phyloP scores from a whole-genome alignment of 1,139 yeast genomes.

The Taphrina flavorubra region DNA sequence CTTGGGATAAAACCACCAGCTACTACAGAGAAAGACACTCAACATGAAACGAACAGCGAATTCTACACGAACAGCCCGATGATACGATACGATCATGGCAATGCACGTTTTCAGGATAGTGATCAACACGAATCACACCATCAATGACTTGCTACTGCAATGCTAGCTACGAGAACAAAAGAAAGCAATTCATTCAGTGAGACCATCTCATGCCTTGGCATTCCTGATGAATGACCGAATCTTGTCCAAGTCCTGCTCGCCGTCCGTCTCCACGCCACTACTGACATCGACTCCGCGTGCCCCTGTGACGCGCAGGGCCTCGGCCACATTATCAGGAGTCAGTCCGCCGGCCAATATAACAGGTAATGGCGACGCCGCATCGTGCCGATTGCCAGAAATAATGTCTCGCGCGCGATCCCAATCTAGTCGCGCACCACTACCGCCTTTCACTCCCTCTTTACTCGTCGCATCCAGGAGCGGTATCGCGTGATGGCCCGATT shows the following conservation, averaged over 20 bases:
- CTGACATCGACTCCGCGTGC: constrained; percentile 92
- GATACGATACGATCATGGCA: no score
- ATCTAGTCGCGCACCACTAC: constrained; percentile 79
- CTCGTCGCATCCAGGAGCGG: constrained; percentile 59
- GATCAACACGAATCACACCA: no score
- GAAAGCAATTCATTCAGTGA: no score
- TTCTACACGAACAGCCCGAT: no score
- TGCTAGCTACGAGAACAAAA: background rate
- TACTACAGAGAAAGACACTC: no score
- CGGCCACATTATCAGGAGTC: constrained; percentile 68
- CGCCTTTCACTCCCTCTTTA: constrained; percentile 83
- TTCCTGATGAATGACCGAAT: constrained; percentile 63
- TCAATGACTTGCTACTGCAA: no score
- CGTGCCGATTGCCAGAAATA: background rate
- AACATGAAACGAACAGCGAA: no score
- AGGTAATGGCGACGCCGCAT: constrained; percentile 40
- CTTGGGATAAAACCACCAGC: no score
- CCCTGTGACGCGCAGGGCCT: constrained; percentile 59
- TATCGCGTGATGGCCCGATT: constrained; percentile 57
- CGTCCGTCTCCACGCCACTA: constrained; percentile 88
- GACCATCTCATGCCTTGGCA: constrained; percentile 52
- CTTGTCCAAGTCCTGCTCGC: constrained; percentile 70
- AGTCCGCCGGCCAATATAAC: constrained; percentile 87
- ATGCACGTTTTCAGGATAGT: no score
- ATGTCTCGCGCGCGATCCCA: constrained; percentile 58